These are phyloP conservation scores for Zygosaccharomyces pseudobailii DNA, from an alignment of 1,139 yeast genomes.

Conservation along the genomic window DNA sequence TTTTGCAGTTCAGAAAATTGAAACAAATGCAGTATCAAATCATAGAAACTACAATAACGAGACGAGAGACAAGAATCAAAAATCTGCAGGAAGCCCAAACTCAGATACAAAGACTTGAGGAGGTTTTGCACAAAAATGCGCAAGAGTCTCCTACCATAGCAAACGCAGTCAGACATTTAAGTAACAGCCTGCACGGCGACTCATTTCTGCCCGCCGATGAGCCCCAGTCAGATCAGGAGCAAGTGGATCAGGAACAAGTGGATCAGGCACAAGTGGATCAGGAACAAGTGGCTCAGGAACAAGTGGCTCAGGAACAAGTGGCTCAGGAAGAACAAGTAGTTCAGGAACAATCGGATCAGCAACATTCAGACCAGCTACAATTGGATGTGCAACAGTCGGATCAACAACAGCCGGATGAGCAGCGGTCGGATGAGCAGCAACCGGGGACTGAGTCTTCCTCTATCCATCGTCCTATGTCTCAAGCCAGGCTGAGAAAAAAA, in stretches of 20 bases:
- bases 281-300: too few species aligned
- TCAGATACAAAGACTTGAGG: conserved; percentile 34
- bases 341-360: too few species aligned
- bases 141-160: conserved; percentile 32
- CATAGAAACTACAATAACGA: conserved; percentile 37
- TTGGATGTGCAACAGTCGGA: background rate
- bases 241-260: background rate
- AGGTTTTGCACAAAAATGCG: conserved; percentile 31
- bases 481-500: conserved; percentile 11
- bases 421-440: background rate
- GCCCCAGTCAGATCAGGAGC: background rate
- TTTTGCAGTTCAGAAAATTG: conserved; percentile 63
- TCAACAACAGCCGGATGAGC: background rate
- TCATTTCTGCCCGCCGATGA: conserved; percentile 13
- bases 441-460: background rate
- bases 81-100: conserved; percentile 32
- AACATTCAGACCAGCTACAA: too few species aligned
- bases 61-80: conserved; percentile 27
- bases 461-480: background rate
- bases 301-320: too few species aligned
- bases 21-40: conserved; percentile 66
- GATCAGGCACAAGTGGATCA: background rate
- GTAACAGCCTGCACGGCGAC: conserved; percentile 22
- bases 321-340: too few species aligned
- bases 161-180: conserved; percentile 29